These are phyloP conservation scores for Neurospora sp. DNA, from an alignment of 2,329 filamentous ascomycete species.

Conservation along the genomic window DNA sequence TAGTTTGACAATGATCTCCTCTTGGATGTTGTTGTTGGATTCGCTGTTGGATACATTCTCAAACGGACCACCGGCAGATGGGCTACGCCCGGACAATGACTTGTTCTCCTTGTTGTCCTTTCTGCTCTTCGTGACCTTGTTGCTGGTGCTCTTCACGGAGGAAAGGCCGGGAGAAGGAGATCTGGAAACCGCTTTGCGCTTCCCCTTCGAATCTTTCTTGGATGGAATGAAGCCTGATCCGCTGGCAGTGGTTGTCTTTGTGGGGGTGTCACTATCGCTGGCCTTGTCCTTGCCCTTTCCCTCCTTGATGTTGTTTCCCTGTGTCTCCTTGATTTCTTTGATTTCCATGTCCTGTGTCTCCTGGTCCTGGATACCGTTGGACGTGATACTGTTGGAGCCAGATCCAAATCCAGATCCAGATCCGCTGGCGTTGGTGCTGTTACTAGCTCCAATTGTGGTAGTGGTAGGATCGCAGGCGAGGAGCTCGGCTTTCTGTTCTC, in stretches of 20 bases:
- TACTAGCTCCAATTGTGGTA: neutral
- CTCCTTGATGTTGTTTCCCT: too few relatives aligned
- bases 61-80: neutral
- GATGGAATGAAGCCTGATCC: neutral
- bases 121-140: neutral
- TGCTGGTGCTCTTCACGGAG: neutral
- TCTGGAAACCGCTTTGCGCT: neutral
- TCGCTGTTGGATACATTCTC: neutral
- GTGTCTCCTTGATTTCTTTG: neutral
- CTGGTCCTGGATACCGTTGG: neutral
- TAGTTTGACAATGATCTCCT: neutral
- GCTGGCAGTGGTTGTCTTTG: neutral
- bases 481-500: neutral
- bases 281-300: too few relatives aligned
- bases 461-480: neutral
- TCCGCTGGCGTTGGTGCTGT: neutral
- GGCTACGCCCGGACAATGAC: neutral
- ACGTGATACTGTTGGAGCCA: neutral
- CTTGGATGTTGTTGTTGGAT: neutral
- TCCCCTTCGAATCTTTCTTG: neutral
- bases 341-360: neutral
- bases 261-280: neutral
- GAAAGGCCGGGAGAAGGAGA: neutral
- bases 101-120: neutral
- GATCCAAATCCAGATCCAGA: neutral